Evolutionary conservation across 2,329 filamentous ascomycete species (phyloP), one percentile per base, ranked within the genome.

Genomic region (Teratosphaeria nubilosa): DNA sequence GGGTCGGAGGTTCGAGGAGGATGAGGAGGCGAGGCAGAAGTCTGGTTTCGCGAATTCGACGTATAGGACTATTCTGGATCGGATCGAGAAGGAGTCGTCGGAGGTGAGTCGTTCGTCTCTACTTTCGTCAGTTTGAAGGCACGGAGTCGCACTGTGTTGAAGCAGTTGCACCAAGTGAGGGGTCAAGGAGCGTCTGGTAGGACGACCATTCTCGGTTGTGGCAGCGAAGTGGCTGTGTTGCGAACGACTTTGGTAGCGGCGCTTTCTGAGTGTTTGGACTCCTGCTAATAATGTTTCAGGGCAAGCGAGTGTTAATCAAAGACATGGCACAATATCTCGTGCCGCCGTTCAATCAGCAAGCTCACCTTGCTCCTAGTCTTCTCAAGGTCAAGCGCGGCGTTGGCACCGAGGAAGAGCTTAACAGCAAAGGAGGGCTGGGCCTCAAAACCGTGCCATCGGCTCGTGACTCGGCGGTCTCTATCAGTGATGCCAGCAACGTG

Each of bases 291-390:
- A 24, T 57, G 11, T 50, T 62, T 13, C 66, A 95, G 88, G 88
- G 86, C 68, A 96, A 95, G 78, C 88, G 92, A 66, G 78, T 95
- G 67, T 96, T 97, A 77, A 94, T 99, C 82, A 99, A 99, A 75
- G 94, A 97, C 74, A 99, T 97, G 77, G 86, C 88, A 58, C 87
- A 96, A 75, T 97, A 97, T 74, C 80, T 96, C 64, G 80, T 95
- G 63, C 88, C 91, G 5, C 89, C 90, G 3, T 78, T 87, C 62
- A 79, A 81, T 53, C 82, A 87, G 67, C 78, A 82, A 14, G 82
- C 89, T 55, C 79, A 78, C 54, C 84, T 94, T 60, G 91, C 90
- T 10, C 88, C 88, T 2, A 96, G 90, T n/a, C 80, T 96, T 55
- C 69, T 75, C 55, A 74, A 75, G 66, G 57, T 70, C 64, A 82